Evolutionary conservation across 2,329 filamentous ascomycete species (phyloP), one percentile per base, ranked within the genome.

Genomic region (Trichoderma sp.): DNA sequence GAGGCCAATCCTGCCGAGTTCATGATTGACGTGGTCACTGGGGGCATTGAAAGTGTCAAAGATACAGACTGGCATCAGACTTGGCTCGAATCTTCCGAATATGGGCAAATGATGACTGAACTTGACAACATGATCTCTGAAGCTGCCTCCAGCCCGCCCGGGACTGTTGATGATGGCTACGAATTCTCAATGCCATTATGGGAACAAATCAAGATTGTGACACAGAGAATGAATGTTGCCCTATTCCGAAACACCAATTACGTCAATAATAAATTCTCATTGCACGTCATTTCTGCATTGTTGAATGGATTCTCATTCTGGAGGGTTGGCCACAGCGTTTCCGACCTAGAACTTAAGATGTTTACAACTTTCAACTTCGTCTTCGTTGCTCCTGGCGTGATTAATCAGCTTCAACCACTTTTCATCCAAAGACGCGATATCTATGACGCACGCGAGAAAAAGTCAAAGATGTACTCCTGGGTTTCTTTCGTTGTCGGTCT

Each of bases 1-100:
- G 87, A 88, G 0, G 88, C 88, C n/a, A 94, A 94, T 75, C 91
- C 91, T 1, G 92, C 92, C 0, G 92, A 94, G 78, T 92, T 90
- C 83, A 93, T 94, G 89, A 88, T 94, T 67, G 85, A 88, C 63
- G 84, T 86, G 17, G 85, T 86, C 13, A 86, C 87, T 2, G 87
- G 87, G 11, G 57, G 57, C 2, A 32, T 59, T 11, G 0, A 78
- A 80, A 50, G 76, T 85, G 1, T 85, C 83, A 0, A 81, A 70
- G 80, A 75, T 76, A 83, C 74, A 55, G 87, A 93, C 77, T 93
- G 90, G 91, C 90, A 90, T 77, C 84, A 92, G 36, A 87, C 92
- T 73, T 94, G 92, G 92, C 82, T 86, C 20, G 85, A 85, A 23
- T 93, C 89, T 0, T 83, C 87, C 1, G 86, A 93, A 76, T 85